Percentiles rank a stretch among this genome's conserved stretches.
Evolutionary conservation across 2,329 filamentous ascomycete genomes (phyloP).

Genomic region (Uncinocarpus reesii): DNA sequence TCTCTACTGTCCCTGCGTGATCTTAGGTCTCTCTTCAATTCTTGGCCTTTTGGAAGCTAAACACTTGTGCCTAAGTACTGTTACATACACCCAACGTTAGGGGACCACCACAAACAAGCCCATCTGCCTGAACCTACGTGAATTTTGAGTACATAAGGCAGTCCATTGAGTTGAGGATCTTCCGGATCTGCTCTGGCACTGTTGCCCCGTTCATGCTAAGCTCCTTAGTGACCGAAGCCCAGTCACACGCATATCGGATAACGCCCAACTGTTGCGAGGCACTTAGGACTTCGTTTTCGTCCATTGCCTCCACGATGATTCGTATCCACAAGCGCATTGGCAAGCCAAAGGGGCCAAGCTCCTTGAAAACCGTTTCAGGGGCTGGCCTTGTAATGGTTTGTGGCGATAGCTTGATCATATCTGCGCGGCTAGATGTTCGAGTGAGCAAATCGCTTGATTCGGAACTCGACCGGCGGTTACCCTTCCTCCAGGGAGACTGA

Average conservation of each 20-base stretch:
- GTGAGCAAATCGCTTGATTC: neutral
- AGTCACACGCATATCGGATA: slow-evolving; percentile 27
- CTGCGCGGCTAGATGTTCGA: neutral
- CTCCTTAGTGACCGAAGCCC: slow-evolving; percentile 24
- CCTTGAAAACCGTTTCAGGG: slow-evolving; percentile 12
- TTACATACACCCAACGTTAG: neutral
- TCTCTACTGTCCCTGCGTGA: neutral
- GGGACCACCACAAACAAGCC: neutral
- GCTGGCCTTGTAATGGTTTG: slow-evolving; percentile 5
- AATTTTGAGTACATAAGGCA: slow-evolving; percentile 25
- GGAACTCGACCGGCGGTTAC: neutral
- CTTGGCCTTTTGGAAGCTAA: neutral
- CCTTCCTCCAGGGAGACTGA: neutral
- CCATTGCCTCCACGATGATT: slow-evolving; percentile 25
- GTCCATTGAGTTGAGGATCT: slow-evolving; percentile 26
- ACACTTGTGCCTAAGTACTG: neutral
- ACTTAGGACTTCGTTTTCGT: slow-evolving; percentile 22
- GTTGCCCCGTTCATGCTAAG: slow-evolving; percentile 24
- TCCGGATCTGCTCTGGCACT: slow-evolving; percentile 29
- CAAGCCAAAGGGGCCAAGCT: slow-evolving; percentile 22
- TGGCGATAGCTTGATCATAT: slow-evolving; percentile 3
- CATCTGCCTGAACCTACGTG: slow-evolving; percentile 5
- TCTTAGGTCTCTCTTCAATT: neutral
- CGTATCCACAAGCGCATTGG: slow-evolving; percentile 23
- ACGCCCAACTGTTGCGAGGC: slow-evolving; percentile 24